A percentile compares a stretch with the other conserved stretches of the same genome.
Conservation (phyloP, 306 rosid genomes). For the Casuarina cunninghamiana region DNA sequence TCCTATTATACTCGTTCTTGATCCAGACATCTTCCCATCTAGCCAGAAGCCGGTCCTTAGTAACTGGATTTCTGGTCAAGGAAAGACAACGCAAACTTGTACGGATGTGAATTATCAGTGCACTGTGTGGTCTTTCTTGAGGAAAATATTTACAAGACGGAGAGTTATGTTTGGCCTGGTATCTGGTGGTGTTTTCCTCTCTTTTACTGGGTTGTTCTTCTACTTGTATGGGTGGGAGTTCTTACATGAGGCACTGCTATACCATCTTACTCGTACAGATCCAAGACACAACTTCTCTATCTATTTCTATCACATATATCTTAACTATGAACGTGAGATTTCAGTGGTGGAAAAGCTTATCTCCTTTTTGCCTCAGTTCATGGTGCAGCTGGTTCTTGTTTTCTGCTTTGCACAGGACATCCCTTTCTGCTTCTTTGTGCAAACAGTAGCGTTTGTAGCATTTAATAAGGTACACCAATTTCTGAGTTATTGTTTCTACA, state of each 20-base stretch:
- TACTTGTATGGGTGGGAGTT: constrained; percentile 80
- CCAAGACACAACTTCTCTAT: constrained; percentile 94
- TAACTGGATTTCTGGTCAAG: constrained; percentile 51
- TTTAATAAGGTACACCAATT: constrained; percentile 68
- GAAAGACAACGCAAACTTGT: constrained; percentile 36
- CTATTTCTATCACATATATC: constrained; percentile 88
- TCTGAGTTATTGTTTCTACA: not conserved
- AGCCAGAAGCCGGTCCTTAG: constrained; percentile 62
- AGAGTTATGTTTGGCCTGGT: constrained; percentile 70
- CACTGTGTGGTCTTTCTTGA: constrained; percentile 44
- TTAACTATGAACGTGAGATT: constrained; percentile 58
- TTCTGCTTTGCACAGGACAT: constrained; percentile 67
- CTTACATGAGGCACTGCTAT: constrained; percentile 78
- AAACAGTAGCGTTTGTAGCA: constrained; percentile 88
- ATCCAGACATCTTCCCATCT: constrained; percentile 61
- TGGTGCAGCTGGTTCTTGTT: constrained; percentile 79
- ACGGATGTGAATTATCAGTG: constrained; percentile 26
- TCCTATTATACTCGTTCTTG: constrained; percentile 77
- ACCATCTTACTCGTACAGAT: constrained; percentile 89
- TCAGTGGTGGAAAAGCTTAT: constrained; percentile 72
- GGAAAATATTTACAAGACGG: constrained; percentile 53
- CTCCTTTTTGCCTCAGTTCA: constrained; percentile 84
- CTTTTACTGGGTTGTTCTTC: constrained; percentile 64
- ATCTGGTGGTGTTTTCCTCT: constrained; percentile 67
- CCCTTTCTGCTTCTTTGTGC: constrained; percentile 76